phyloP scores from a whole-genome alignment of 2,329 filamentous ascomycete genomes.

The Phaeosphaeria sp. region DNA sequence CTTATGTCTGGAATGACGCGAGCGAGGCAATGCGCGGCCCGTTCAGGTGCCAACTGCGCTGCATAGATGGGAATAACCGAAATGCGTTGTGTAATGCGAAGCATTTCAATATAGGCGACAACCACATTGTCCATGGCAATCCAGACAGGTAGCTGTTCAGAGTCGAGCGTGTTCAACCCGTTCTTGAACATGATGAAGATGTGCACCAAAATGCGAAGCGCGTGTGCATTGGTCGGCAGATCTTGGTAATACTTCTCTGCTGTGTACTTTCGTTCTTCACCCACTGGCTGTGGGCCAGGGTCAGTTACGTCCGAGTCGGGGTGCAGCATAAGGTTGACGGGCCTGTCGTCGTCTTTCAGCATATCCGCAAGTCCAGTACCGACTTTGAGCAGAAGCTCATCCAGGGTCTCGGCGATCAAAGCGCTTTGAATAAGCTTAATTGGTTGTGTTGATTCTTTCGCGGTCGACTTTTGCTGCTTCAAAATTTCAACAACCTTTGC shows the following conservation, averaged over 20 bases:
- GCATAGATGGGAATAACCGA: constrained; percentile 88
- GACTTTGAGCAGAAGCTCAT: constrained; percentile 52
- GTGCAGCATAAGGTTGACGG: constrained; percentile 39
- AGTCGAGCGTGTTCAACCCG: constrained; percentile 47
- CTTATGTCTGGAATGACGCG: constrained; percentile 77
- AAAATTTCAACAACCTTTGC: constrained; percentile 65
- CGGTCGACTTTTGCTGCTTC: constrained; percentile 62
- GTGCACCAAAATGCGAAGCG: constrained; percentile 54
- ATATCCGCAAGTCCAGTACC: constrained; percentile 52
- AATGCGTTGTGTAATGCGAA: constrained; percentile 74
- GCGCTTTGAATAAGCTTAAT: constrained; percentile 79
- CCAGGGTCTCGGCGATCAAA: constrained; percentile 68
- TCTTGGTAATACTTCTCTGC: constrained; percentile 35
- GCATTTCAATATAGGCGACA: constrained; percentile 79
- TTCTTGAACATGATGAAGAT: constrained; percentile 69
- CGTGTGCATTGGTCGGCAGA: constrained; percentile 50
- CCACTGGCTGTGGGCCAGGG: constrained; percentile 24
- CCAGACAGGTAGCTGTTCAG: constrained; percentile 26
- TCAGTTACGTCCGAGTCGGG: constrained; percentile 29
- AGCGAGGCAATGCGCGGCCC: constrained; percentile 74
- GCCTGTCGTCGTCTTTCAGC: constrained; percentile 35
- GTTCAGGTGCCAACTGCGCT: constrained; percentile 71
- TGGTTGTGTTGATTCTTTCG: constrained; percentile 66
- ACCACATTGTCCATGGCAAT: constrained; percentile 73
- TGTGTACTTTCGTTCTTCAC: constrained; percentile 23